Evolutionary conservation across 768 basidiomycete species (phyloP).

Genomic region (Mycena rosella): DNA sequence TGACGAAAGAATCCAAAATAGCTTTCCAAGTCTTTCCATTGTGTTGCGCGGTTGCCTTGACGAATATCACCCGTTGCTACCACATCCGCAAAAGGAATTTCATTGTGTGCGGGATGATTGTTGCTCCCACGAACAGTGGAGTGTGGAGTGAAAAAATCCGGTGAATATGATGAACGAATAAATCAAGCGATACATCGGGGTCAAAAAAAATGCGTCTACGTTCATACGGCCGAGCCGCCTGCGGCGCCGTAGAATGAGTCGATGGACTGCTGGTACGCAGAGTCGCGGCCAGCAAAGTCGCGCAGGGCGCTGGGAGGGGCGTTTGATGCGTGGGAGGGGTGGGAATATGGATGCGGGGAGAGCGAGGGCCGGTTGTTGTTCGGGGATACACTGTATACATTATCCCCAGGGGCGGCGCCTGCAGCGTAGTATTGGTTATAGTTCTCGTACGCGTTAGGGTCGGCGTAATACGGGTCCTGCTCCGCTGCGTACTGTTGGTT

Average conservation of each 20-base stretch:
- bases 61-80: background rate
- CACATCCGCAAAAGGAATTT: conserved; percentile 1
- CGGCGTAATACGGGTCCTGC: conserved; percentile 2
- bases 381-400: conserved; percentile 23
- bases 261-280: conserved; percentile 37
- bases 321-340: conserved; percentile 22
- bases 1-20: too few species aligned
- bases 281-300: conserved; percentile 32
- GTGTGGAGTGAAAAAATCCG: background rate
- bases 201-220: background rate
- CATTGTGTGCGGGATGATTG: background rate
- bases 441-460: conserved; percentile 21
- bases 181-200: conserved; percentile 7
- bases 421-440: conserved; percentile 30
- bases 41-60: background rate
- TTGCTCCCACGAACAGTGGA: background rate
- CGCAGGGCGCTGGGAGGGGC: conserved; percentile 32
- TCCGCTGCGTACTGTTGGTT: too few species aligned
- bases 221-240: conserved; percentile 33
- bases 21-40: too few species aligned
- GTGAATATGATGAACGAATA: conserved; percentile 24
- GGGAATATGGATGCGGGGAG: conserved; percentile 33
- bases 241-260: conserved; percentile 43
- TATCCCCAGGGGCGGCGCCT: background rate
- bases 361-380: conserved; percentile 21